Evolutionary conservation across 1,284 basidiomycete genomes (phyloP), one percentile per base, ranked within the genome.

Genomic region (Moesziomyces globuligerus): DNA sequence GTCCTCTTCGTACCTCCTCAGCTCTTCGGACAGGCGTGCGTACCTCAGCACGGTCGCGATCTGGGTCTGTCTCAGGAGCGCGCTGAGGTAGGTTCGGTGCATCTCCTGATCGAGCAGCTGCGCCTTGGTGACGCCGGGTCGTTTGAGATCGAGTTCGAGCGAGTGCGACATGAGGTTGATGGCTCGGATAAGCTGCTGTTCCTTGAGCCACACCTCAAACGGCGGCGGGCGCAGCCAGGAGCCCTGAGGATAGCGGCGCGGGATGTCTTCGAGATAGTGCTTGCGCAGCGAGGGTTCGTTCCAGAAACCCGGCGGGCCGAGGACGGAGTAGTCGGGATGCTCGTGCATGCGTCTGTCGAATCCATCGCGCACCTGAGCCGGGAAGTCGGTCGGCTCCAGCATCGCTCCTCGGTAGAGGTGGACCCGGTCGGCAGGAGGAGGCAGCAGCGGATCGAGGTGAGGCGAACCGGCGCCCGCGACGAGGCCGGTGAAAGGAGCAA

Each of bases 141-240:
- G 49, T 1, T 8, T 3, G 2, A 21, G n/a, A 8, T 58, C 54
- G 8, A 46, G 4, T 1, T 42, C 20, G 46, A 57, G 49, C 0
- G 28, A 9, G 1, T 34, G 20, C 1, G 11, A 11, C 7, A 36
- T 42, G 18, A 57, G 21, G 11, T 48, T 48, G 53, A 68, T 56
- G 7, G 58, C 45, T 1, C 53, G 48, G 24, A 68, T 53, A 13
- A 68, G 38, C 18, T 53, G 21, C n/a, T 53, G 58, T 24, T 68
- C 65, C 23, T 68, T 68, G 13, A 68, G 24, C 65, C 65, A 68
- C 4, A 32, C 53, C 15, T 48, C 25, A 39, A 56, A 68, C 0
- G 65, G 65, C 1, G 58, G 57, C 17, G 42, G 37, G 5, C 3
- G 9, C 5, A 32, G 49, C n/a, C 24, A 68, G 18, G 61, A 29